Evolutionary conservation across 495 filamentous ascomycete genomes (phyloP), one percentile per base, ranked within the genome.

Genomic region (Haplographium delicatum): DNA sequence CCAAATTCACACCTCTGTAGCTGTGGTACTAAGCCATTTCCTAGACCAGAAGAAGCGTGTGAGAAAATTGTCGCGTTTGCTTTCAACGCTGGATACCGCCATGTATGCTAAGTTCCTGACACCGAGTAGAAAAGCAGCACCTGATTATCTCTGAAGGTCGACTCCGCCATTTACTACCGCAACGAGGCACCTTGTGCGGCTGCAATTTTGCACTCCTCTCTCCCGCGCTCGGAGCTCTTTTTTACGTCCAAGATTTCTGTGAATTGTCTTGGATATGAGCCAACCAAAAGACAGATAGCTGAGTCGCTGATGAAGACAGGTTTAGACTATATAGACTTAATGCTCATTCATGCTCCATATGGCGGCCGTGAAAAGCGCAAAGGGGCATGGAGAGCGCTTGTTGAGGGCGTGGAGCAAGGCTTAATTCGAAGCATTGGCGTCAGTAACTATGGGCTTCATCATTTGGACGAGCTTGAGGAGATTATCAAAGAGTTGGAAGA

Each of bases 181-280:
- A 89, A 88, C 55, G 85, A 91, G 62, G 72, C 62, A 4, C 73
- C 77, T 9, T 81, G 78, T 20, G 83, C 80, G 1, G 64, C 71
- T 1, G 85, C 81, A 6, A 79, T 89, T 40, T 67, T 68, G 23
- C 62, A 68, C 30, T 66, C 73, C 18, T 69, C 72, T 1, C 62
- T 88, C 1, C 73, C 82, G 0, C 79, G 86, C 28, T 66, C 71
- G 8, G 64, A 83, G 23, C 68, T 89, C 41, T 89, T 81, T 68
- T 81, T 86, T 65, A 89, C 85, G 30, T 74, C 76, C 54, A 91
- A 91, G 64, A 66, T 89, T 34, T 72, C 74, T 5, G 61, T 68
- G 1, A 58, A 18, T 4, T 30, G 28, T 6, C 57, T 68, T 41
- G 64, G 53, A 39, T 84, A 85, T 51, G 66, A 71, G 0, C 64